Evolutionary conservation across 2,329 filamentous ascomycete species (phyloP).

Genomic region (Aspergillus terreus): DNA sequence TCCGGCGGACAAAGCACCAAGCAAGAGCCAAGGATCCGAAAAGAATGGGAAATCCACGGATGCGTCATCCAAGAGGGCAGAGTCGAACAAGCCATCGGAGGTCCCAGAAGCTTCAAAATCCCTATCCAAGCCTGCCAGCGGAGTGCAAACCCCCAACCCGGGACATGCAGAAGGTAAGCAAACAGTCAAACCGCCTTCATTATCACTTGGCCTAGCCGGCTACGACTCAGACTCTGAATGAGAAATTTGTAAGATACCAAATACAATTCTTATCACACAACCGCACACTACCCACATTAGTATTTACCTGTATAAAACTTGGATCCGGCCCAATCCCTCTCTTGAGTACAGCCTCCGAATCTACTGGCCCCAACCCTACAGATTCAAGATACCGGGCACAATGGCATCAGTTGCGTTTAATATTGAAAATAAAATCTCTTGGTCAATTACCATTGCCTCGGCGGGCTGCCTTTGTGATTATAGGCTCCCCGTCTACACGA

Average conservation of each 20-base stretch:
- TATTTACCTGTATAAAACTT: too few relatives aligned
- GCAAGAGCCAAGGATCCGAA: not conserved
- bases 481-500: too few relatives aligned
- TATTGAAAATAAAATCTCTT: too few relatives aligned
- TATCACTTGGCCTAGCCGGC: conserved; percentile 32
- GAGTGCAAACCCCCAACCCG: not conserved
- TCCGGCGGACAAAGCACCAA: conserved; percentile 10
- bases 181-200: conserved; percentile 19
- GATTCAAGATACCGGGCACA: too few relatives aligned
- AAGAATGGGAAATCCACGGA: conserved; percentile 1
- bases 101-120: not conserved
- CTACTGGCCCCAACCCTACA: too few relatives aligned
- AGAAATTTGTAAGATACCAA: conserved; percentile 12
- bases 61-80: not conserved
- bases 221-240: conserved; percentile 41
- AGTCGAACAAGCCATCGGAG: not conserved
- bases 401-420: too few relatives aligned
- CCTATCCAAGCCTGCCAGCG: not conserved
- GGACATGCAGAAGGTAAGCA: conserved; percentile 2
- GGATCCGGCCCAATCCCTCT: too few relatives aligned
- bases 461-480: too few relatives aligned
- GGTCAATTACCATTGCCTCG: too few relatives aligned
- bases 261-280: too few relatives aligned
- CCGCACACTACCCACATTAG: too few relatives aligned
- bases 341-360: too few relatives aligned